Conservation (phyloP, 305 asterid genomes). For the Solanum hybrid region DNA sequence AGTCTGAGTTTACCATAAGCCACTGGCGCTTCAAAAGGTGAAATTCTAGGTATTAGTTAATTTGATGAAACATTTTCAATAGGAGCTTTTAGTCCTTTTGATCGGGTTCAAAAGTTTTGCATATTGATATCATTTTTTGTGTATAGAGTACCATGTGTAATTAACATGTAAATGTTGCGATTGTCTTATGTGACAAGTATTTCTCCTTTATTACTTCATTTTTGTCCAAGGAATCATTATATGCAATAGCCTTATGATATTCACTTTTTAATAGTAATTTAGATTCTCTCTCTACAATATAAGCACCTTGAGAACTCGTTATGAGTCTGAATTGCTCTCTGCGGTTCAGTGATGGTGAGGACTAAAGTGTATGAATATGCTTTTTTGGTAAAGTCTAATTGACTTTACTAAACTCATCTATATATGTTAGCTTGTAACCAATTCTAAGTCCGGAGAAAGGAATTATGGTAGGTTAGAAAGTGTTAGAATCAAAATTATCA, state of each 20-base stretch:
- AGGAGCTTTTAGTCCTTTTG: neutral
- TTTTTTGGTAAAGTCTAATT: neutral
- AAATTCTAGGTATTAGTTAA: neutral
- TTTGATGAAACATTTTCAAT: neutral
- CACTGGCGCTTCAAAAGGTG: neutral
- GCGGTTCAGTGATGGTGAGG: neutral
- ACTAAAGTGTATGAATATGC: neutral
- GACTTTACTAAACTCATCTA: neutral
- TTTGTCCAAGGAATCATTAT: neutral
- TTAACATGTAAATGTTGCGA: neutral
- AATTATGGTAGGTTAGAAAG: neutral
- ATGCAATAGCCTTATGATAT: neutral
- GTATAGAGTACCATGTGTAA: neutral
- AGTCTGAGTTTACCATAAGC: neutral
- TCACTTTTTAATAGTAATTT: neutral
- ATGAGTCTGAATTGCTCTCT: neutral
- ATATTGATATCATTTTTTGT: neutral
- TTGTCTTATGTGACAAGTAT: neutral
- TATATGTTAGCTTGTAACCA: neutral
- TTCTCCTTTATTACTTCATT: neutral
- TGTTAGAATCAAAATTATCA: neutral
- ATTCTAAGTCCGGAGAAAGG: neutral
- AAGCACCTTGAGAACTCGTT: neutral
- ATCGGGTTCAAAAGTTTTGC: neutral
- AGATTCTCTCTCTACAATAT: neutral